Evolutionary conservation across 352 stramenopile genomes (phyloP).

Genomic region (Thalassiosira sp.): DNA sequence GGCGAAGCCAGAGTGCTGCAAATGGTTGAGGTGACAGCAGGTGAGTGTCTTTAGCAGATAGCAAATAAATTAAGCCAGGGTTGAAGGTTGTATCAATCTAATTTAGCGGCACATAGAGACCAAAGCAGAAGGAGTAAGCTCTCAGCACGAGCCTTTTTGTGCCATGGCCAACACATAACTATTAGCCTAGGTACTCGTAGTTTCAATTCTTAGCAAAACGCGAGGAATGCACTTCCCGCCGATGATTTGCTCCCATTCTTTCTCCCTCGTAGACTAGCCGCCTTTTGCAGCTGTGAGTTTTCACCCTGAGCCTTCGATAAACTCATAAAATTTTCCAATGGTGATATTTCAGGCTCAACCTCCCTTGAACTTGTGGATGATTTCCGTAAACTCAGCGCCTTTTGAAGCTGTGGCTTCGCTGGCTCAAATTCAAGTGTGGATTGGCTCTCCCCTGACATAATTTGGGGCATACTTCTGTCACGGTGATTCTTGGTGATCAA

Average conservation of each 20-base stretch:
- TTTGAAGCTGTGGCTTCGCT: background rate
- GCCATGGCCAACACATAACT: background rate
- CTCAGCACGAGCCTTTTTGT: background rate
- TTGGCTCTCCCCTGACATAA: background rate
- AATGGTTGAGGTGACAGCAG: too few species aligned
- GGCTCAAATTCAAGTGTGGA: background rate
- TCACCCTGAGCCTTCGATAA: too few species aligned
- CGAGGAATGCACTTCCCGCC: background rate
- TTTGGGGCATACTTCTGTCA: background rate
- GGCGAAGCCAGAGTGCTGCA: too few species aligned
- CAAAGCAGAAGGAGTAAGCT: too few species aligned
- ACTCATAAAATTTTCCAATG: too few species aligned
- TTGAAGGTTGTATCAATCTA: too few species aligned
- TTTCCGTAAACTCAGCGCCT: background rate
- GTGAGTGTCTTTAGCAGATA: too few species aligned
- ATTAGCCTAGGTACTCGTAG: background rate
- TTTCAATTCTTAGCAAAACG: background rate
- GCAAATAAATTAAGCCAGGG: too few species aligned
- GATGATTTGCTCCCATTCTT: constrained; percentile 1
- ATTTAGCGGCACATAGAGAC: too few species aligned
- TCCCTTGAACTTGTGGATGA: background rate
- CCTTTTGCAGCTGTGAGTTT: background rate
- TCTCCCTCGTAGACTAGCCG: background rate
- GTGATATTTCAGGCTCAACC: background rate
- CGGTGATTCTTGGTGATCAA: background rate